Conservation (phyloP, 2,329 filamentous ascomycete species). For the Colletotrichum limetticola region DNA sequence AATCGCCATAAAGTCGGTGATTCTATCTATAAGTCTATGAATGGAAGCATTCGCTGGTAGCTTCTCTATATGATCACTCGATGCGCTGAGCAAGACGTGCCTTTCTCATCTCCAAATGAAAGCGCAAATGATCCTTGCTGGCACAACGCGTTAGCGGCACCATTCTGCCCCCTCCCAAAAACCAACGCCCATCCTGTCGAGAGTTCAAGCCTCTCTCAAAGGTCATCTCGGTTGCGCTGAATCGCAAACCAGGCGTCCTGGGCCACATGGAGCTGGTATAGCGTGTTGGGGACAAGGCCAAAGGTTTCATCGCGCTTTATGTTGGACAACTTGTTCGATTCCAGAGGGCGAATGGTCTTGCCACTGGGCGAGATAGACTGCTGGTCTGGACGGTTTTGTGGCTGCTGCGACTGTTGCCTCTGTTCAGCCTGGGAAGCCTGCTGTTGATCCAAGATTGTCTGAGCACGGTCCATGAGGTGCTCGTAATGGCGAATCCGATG, state of each 20-base stretch:
- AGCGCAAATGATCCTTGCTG: background rate
- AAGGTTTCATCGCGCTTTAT: constrained; percentile 36
- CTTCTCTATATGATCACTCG: background rate
- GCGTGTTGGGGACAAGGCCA: constrained; percentile 3
- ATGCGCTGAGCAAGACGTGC: background rate
- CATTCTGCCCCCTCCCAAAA: background rate
- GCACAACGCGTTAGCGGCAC: background rate
- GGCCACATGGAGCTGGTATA: constrained; percentile 11
- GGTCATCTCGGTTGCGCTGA: too few relatives aligned
- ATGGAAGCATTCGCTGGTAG: background rate
- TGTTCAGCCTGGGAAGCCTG: background rate
- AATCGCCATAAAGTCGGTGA: background rate
- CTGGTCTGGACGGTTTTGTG: constrained; percentile 8
- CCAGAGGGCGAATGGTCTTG: constrained; percentile 28
- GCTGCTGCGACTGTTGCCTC: background rate
- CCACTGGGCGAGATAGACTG: constrained; percentile 2
- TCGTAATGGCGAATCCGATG: background rate
- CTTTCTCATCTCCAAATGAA: background rate
- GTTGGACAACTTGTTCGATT: constrained; percentile 32
- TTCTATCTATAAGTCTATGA: background rate
- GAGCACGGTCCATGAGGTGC: background rate
- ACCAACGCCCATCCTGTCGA: background rate
- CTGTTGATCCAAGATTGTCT: background rate
- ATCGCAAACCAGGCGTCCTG: background rate
- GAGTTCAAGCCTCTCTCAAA: background rate